Percentiles rank a stretch among this genome's conserved stretches.
phyloP scores from a whole-genome alignment of 768 basidiomycete genomes.

The Crassisporium funariophilum region DNA sequence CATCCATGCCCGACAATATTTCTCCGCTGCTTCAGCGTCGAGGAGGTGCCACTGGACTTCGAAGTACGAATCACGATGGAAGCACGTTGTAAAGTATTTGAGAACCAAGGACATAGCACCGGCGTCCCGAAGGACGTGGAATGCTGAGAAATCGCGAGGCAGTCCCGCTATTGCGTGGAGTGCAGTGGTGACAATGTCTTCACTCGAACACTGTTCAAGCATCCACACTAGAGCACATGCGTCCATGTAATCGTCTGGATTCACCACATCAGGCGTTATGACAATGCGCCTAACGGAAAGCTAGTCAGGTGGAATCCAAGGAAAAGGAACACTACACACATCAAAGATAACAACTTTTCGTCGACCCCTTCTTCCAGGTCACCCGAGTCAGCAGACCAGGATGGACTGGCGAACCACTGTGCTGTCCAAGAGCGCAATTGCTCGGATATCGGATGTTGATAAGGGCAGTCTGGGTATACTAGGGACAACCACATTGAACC shows the following conservation, averaged over 20 bases:
- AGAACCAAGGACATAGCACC: slow-evolving; percentile 35
- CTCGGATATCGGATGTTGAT: slow-evolving; percentile 42
- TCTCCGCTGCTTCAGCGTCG: slow-evolving; percentile 34
- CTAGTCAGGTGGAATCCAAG: background rate
- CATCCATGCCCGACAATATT: slow-evolving; percentile 45
- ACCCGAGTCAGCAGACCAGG: slow-evolving; percentile 1
- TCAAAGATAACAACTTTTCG: slow-evolving; percentile 9
- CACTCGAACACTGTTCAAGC: slow-evolving; percentile 35
- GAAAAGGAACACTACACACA: too few species aligned
- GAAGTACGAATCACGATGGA: slow-evolving; percentile 37
- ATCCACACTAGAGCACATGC: slow-evolving; percentile 41
- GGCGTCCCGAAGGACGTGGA: slow-evolving; percentile 37
- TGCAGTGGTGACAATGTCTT: slow-evolving; percentile 29
- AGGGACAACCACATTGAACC: slow-evolving; percentile 41
- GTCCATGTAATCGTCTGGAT: slow-evolving; percentile 36
- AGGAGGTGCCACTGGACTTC: slow-evolving; percentile 39
- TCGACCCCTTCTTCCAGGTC: slow-evolving; percentile 12
- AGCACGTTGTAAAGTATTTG: slow-evolving; percentile 38
- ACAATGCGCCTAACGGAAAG: slow-evolving; percentile 8
- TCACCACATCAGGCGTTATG: slow-evolving; percentile 1
- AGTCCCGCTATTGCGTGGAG: slow-evolving; percentile 42
- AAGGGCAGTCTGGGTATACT: slow-evolving; percentile 42
- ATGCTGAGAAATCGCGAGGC: slow-evolving; percentile 39
- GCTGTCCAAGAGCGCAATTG: slow-evolving; percentile 29
- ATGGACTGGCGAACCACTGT: background rate